Conservation (phyloP, 2,329 filamentous ascomycete genomes). For the Shiraia bambusicola region DNA sequence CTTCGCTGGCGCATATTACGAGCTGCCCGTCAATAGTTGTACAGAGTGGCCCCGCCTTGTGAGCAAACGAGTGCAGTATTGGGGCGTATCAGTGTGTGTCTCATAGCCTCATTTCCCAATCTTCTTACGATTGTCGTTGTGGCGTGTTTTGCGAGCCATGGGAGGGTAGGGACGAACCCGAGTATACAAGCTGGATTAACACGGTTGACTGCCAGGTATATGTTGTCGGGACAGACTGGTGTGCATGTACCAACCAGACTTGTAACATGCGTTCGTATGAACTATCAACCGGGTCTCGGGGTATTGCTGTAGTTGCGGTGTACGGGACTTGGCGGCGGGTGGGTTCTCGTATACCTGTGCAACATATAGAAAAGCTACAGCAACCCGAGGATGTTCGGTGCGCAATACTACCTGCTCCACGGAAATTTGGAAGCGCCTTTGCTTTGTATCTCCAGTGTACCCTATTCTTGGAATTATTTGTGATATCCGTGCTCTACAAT, state of each 20-base stretch:
- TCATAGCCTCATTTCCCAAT: neutral
- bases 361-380: slow-evolving; percentile 10
- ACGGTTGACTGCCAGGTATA: neutral
- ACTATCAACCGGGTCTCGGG: slow-evolving; percentile 8
- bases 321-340: slow-evolving; percentile 14
- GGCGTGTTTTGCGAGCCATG: neutral
- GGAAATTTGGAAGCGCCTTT: neutral
- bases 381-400: neutral
- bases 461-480: too few relatives aligned
- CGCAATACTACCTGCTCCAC: neutral
- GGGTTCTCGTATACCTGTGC: slow-evolving; percentile 7
- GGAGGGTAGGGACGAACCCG: neutral
- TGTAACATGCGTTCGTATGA: slow-evolving; percentile 1
- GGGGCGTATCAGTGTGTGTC: slow-evolving; percentile 2
- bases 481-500: too few relatives aligned
- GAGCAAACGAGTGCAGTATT: slow-evolving; percentile 1
- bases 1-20: slow-evolving; percentile 2
- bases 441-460: too few relatives aligned
- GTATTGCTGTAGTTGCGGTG: slow-evolving; percentile 7
- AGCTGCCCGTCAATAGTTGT: neutral
- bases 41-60: slow-evolving; percentile 9
- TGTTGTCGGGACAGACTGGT: neutral
- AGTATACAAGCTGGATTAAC: neutral
- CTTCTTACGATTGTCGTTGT: neutral
- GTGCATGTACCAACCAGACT: neutral